Conservation (phyloP, 2,329 filamentous ascomycete species). For the Botrytis galanthina region DNA sequence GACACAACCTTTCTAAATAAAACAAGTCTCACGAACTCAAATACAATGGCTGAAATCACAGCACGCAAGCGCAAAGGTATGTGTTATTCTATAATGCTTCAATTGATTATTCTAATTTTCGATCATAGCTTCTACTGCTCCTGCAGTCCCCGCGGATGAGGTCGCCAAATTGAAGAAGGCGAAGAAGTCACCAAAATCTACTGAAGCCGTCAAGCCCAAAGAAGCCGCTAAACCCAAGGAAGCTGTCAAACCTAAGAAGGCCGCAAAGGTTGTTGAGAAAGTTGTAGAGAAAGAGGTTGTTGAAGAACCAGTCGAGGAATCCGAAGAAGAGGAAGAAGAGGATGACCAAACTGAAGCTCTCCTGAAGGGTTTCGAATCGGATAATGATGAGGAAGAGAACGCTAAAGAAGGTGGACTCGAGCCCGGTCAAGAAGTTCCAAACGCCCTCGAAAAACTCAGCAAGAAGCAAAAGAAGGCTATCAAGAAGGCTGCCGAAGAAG, state of each 20-base stretch:
- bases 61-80: constrained; percentile 56
- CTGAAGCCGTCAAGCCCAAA: constrained; percentile 1
- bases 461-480: constrained; percentile 51
- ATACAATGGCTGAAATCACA: constrained; percentile 43
- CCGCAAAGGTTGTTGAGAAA: constrained; percentile 20
- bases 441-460: constrained; percentile 34
- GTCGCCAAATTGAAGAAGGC: constrained; percentile 40
- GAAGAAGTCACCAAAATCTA: constrained; percentile 39
- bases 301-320: constrained; percentile 14
- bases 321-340: constrained; percentile 38
- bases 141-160: constrained; percentile 41
- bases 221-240: constrained; percentile 35
- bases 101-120: constrained; percentile 20
- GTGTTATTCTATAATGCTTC: neutral
- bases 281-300: constrained; percentile 25
- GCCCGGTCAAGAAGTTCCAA: constrained; percentile 43
- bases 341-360: constrained; percentile 54
- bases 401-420: constrained; percentile 37
- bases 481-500: constrained; percentile 44
- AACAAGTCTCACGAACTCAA: too few relatives aligned
- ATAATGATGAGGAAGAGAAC: constrained; percentile 44
- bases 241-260: constrained; percentile 25
- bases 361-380: constrained; percentile 51
- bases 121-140: constrained; percentile 27
- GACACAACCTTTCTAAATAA: neutral